Percentiles rank a stretch among this genome's conserved stretches.
Evolutionary conservation across 805 yeast species (phyloP).

Genomic region (Wickerhamiella musiphila): DNA sequence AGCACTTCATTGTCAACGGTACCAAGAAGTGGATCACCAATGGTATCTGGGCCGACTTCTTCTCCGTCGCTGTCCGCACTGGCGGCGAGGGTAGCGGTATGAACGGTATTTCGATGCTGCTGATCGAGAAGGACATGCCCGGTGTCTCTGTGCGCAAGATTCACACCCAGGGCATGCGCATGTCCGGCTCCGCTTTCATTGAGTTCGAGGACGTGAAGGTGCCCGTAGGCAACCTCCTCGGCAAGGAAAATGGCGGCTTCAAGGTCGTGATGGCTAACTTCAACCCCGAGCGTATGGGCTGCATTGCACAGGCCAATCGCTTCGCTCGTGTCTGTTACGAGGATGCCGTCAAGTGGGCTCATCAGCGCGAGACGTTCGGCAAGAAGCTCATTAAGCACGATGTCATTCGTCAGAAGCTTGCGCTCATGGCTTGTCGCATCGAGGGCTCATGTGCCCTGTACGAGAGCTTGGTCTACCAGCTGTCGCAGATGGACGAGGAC

Average conservation of each 20-base stretch:
- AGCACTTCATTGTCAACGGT: slow-evolving; percentile 27
- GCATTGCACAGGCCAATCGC: slow-evolving; percentile 26
- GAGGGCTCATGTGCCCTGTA: slow-evolving; percentile 27
- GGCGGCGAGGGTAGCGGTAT: slow-evolving; percentile 26
- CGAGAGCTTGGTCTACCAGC: slow-evolving; percentile 24
- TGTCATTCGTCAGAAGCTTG: slow-evolving; percentile 28
- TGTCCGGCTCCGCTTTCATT: slow-evolving; percentile 26
- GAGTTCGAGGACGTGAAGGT: slow-evolving; percentile 30
- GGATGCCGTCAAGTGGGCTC: slow-evolving; percentile 28
- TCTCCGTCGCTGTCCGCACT: slow-evolving; percentile 29
- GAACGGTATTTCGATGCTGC: slow-evolving; percentile 26
- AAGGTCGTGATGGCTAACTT: slow-evolving; percentile 29
- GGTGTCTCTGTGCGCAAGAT: slow-evolving; percentile 25
- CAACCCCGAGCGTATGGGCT: slow-evolving; percentile 29
- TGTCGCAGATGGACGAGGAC: slow-evolving; percentile 21
- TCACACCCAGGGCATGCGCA: slow-evolving; percentile 27
- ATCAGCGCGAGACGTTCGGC: slow-evolving; percentile 28
- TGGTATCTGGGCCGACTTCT: slow-evolving; percentile 28
- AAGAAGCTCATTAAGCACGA: slow-evolving; percentile 26
- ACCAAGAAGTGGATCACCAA: slow-evolving; percentile 31
- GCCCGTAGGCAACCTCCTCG: slow-evolving; percentile 27
- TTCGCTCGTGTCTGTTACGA: slow-evolving; percentile 27
- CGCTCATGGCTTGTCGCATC: slow-evolving; percentile 26
- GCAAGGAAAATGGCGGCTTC: slow-evolving; percentile 28
- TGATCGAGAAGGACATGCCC: slow-evolving; percentile 24